phyloP scores from a whole-genome alignment of 2,329 filamentous ascomycete genomes.

The Xylaria sp. region DNA sequence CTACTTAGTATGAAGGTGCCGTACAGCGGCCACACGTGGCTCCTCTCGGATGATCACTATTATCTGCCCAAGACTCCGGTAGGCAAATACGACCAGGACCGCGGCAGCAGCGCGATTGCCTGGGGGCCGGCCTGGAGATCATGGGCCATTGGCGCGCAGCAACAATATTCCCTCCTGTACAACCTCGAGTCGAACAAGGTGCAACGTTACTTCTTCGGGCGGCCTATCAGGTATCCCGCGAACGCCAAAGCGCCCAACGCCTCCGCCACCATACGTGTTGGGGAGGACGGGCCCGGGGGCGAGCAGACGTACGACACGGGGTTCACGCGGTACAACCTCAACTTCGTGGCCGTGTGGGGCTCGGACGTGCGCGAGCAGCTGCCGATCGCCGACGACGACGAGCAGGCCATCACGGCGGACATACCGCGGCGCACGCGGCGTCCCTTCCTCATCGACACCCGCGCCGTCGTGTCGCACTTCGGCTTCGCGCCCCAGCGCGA shows the following conservation, averaged over 20 bases:
- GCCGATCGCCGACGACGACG: conserved; percentile 48
- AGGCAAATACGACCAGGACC: conserved; percentile 47
- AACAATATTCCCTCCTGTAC: conserved; percentile 52
- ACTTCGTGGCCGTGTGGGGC: conserved; percentile 58
- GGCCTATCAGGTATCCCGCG: conserved; percentile 30
- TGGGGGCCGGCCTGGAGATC: conserved; percentile 48
- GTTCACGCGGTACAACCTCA: conserved; percentile 54
- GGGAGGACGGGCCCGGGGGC: conserved; percentile 24
- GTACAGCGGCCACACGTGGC: conserved; percentile 52
- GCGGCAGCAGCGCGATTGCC: conserved; percentile 34
- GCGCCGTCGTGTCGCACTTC: conserved; percentile 57
- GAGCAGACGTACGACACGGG: conserved; percentile 50
- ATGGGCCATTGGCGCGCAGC: conserved; percentile 55
- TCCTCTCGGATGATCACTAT: conserved; percentile 46
- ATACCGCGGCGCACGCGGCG: conserved; percentile 44
- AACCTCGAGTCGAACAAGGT: conserved; percentile 52
- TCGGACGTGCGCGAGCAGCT: conserved; percentile 52
- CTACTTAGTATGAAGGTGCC: conserved; percentile 40
- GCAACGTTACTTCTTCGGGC: conserved; percentile 50
- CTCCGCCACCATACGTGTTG: conserved; percentile 6
- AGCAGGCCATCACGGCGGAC: conserved; percentile 48
- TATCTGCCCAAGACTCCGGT: conserved; percentile 51
- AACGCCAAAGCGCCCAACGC: conserved; percentile 24
- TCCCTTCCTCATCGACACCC: conserved; percentile 55
- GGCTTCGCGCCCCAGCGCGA: conserved; percentile 48